Evolutionary conservation across 1,284 basidiomycete genomes (phyloP), one percentile per base, ranked within the genome.

Genomic region (Fomitopsis schrenkii): DNA sequence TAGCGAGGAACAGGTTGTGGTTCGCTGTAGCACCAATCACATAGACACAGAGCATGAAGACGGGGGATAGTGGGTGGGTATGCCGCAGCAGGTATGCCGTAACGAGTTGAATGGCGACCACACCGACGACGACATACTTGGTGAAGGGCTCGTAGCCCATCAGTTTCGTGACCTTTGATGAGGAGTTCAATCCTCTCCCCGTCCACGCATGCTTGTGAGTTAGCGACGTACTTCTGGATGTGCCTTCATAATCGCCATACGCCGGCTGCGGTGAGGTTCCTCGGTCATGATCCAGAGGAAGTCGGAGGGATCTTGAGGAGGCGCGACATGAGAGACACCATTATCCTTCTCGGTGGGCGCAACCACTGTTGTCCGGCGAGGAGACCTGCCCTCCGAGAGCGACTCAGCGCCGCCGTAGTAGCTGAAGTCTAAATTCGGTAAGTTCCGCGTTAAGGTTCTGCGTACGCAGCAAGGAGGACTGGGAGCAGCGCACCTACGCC

Each of bases 271-370:
- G 75, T 99, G 97, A 5, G 97, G 97, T 74, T 99, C 97, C 75
- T 99, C 97, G 1, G 94, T 98, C 85, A 97, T 92, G 60, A 97
- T 76, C 97, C 97, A 99, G 35, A 98, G 79, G 70, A 95, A 95
- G 69, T 95, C 93, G 1, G 81, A 75, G 0, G 91, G 87, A 66
- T 92, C 84, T 70, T 86, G 86, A 0, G 88, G 90, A 0, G 83
- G 83, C 4, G 75, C 80, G 19, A 78, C 70, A 65, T 83, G 73
- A 15, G 73, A 71, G 55, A 70, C 72, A 26, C 77, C 79, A 67
- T 84, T 70, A 65, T 81, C 78, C 58, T 73, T 67, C 42, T 63
- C 70, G 19, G 74, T 77, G 0, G 78, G 75, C 58, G 68, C 75
- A 36, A 75, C 70, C 38, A 84, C 76, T 28, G 77, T 78, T 0